Evolutionary conservation across 2,329 filamentous ascomycete genomes (phyloP).

Genomic region (Chrysosporium queenslandicum): DNA sequence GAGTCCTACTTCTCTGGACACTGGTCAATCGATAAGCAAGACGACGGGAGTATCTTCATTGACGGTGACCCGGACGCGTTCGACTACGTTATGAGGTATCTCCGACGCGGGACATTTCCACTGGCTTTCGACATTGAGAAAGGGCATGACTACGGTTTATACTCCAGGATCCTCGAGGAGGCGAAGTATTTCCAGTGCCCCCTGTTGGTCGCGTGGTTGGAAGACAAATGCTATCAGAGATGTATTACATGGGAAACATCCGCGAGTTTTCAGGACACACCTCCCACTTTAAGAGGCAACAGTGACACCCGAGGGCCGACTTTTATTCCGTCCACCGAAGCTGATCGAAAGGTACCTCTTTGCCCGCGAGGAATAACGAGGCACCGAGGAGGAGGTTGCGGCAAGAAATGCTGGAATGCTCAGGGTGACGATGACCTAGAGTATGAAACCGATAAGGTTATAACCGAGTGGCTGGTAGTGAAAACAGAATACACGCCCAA

Average conservation of each 20-base stretch:
- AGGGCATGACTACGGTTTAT: conserved; percentile 12
- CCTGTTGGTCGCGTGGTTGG: conserved; percentile 9
- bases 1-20: conserved; percentile 11
- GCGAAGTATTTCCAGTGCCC: conserved; percentile 14
- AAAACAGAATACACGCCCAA: conserved; percentile 4
- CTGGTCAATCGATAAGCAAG: conserved; percentile 4
- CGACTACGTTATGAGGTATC: conserved; percentile 12
- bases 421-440: not conserved
- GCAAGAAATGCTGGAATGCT: conserved; percentile 11
- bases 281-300: not conserved
- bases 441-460: conserved; percentile 4
- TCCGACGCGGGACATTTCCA: conserved; percentile 14
- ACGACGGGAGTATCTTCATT: conserved; percentile 13
- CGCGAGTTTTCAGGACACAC: not conserved
- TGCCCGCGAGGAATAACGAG: conserved; percentile 12
- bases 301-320: not conserved
- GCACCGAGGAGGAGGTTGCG: conserved; percentile 9
- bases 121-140: conserved; percentile 7
- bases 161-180: conserved; percentile 11
- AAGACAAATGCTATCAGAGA: conserved; percentile 12
- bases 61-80: conserved; percentile 11
- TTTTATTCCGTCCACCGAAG: not conserved
- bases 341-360: conserved; percentile 7
- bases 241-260: conserved; percentile 7
- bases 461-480: not conserved